These are phyloP conservation scores for Sporothrix schenckii DNA, from an alignment of 2,329 filamentous ascomycete genomes.

Conservation along the genomic window DNA sequence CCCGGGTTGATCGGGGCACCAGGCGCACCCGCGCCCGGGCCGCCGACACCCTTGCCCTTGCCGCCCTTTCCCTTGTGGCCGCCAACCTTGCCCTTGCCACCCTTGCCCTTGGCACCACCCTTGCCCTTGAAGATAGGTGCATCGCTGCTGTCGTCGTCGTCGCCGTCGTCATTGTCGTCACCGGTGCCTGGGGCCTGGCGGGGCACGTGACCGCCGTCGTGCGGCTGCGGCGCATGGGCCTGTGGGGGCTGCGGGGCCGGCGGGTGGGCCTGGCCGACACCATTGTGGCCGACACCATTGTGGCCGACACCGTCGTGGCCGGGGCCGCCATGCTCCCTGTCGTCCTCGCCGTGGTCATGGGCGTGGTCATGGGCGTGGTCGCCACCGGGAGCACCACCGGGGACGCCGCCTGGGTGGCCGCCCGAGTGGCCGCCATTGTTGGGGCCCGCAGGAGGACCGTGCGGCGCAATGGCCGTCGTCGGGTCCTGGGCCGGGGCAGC, in stretches of 20 bases:
- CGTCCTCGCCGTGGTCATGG: neutral
- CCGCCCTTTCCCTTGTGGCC: neutral
- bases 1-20: no score
- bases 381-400: neutral
- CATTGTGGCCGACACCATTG: neutral
- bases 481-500: constrained; percentile 20
- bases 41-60: neutral
- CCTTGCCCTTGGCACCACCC: neutral
- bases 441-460: constrained; percentile 2
- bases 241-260: neutral
- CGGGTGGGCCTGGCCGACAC: neutral
- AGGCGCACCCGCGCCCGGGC: neutral
- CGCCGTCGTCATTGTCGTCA: neutral
- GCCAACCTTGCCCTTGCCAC: neutral
- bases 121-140: neutral
- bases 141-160: neutral
- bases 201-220: neutral
- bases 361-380: neutral
- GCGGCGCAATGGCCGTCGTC: constrained; percentile 41
- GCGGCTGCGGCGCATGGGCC: neutral
- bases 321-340: neutral
- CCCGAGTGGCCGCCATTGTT: neutral
- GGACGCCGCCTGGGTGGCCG: neutral
- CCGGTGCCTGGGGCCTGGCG: neutral
- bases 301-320: neutral